Percentiles rank a stretch among this genome's conserved stretches.
Evolutionary conservation across 495 filamentous ascomycete genomes (phyloP).

Genomic region (Daldinia vernicosa): DNA sequence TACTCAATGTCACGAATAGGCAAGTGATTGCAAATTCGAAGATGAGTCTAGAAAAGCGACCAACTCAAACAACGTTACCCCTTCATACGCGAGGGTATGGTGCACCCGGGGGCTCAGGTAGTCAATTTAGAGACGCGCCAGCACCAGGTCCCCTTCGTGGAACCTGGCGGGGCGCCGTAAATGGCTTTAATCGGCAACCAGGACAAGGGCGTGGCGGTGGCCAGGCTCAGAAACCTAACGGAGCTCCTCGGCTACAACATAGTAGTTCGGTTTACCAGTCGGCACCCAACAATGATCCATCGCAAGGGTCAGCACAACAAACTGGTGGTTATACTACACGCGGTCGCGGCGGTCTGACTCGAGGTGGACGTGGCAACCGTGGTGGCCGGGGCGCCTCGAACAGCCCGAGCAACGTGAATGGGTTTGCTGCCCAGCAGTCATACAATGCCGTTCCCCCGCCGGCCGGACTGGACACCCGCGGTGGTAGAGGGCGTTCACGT

Average conservation of each 20-base stretch:
- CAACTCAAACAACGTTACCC: conserved; percentile 66
- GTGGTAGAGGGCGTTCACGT: conserved; percentile 62
- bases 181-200: conserved; percentile 43
- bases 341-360: conserved; percentile 45
- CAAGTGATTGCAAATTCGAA: conserved; percentile 82
- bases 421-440: conserved; percentile 57
- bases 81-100: conserved; percentile 66
- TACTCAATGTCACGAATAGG: conserved; percentile 84
- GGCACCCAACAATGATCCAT: conserved; percentile 40
- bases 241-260: conserved; percentile 55
- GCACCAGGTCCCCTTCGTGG: conserved; percentile 74
- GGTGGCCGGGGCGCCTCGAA: conserved; percentile 46
- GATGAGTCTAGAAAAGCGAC: conserved; percentile 68
- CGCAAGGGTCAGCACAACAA: conserved; percentile 26
- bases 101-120: conserved; percentile 59
- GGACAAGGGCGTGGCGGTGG: conserved; percentile 50
- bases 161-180: conserved; percentile 75
- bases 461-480: conserved; percentile 64
- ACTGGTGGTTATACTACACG: conserved; percentile 31
- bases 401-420: conserved; percentile 18
- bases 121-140: conserved; percentile 72
- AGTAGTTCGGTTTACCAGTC: conserved; percentile 53
- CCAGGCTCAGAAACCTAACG: conserved; percentile 51
- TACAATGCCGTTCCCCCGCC: conserved; percentile 86
- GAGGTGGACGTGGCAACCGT: conserved; percentile 42